A percentile compares a stretch with the other conserved stretches of the same genome.
Conservation (phyloP, 768 basidiomycete genomes). For the Lactarius evosmus region DNA sequence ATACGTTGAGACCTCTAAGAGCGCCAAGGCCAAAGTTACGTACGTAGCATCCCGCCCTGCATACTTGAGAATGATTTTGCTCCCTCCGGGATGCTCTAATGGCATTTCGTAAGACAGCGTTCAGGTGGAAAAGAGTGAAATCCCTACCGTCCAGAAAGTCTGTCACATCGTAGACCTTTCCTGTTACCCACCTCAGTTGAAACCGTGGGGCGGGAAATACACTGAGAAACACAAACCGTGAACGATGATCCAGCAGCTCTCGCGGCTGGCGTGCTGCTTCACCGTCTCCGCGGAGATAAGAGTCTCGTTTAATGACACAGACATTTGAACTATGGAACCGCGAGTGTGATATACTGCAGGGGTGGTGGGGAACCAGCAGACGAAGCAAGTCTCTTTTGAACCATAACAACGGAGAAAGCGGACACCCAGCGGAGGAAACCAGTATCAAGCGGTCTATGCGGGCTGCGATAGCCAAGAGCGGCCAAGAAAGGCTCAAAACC, state of each 20-base stretch:
- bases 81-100: constrained; percentile 37
- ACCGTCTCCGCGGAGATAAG: not conserved
- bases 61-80: constrained; percentile 51
- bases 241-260: constrained; percentile 29
- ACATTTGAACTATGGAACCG: not conserved
- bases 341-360: not conserved
- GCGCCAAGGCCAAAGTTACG: not conserved
- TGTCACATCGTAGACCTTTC: constrained; percentile 47
- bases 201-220: not conserved
- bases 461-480: not conserved
- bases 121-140: not conserved
- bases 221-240: constrained; percentile 15
- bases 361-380: not conserved
- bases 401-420: not conserved
- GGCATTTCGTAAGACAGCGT: constrained; percentile 1
- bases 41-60: constrained; percentile 51
- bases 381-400: not conserved
- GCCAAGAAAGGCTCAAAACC: not conserved
- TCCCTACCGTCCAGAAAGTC: constrained; percentile 39
- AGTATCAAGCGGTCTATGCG: not conserved
- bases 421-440: constrained; percentile 5
- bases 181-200: constrained; percentile 20
- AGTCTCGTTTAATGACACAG: not conserved
- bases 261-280: constrained; percentile 4
- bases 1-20: not conserved